A percentile compares a stretch with the other conserved stretches of the same genome.
These are phyloP conservation scores for Trichoderma virens DNA, from an alignment of 495 filamentous ascomycete genomes.

Conservation along the genomic window DNA sequence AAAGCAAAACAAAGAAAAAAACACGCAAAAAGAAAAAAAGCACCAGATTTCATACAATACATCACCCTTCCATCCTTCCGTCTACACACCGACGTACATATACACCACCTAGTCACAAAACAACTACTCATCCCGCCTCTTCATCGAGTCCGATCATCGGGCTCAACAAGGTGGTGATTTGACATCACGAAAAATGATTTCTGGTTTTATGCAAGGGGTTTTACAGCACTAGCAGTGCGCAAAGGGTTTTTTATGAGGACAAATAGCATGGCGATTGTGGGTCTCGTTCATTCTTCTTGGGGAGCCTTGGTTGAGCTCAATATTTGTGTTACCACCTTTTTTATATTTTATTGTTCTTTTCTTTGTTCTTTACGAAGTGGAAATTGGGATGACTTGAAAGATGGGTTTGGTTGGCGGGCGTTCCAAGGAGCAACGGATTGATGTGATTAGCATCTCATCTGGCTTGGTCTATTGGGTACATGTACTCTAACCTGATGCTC, in stretches of 20 bases:
- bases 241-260: background rate
- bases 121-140: background rate
- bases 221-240: background rate
- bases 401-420: conserved; percentile 2
- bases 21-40: background rate
- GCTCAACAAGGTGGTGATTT: background rate
- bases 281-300: conserved; percentile 3
- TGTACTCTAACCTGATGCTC: background rate
- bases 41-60: background rate
- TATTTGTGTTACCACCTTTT: conserved; percentile 1
- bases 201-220: background rate
- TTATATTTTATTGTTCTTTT: background rate
- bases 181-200: conserved; percentile 1
- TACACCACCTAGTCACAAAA: background rate
- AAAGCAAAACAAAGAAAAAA: background rate
- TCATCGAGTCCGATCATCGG: too few species aligned
- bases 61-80: background rate
- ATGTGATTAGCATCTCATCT: conserved; percentile 4
- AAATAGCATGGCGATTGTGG: conserved; percentile 7
- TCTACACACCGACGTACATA: background rate
- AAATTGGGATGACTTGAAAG: conserved; percentile 2
- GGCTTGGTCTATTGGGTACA: background rate
- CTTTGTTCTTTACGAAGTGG: background rate
- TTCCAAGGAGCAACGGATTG: conserved; percentile 9
- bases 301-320: conserved; percentile 1